Base-by-base conservation (phyloP, 805 yeast species). In the Vanderwaltozyma polyspora region DNA sequence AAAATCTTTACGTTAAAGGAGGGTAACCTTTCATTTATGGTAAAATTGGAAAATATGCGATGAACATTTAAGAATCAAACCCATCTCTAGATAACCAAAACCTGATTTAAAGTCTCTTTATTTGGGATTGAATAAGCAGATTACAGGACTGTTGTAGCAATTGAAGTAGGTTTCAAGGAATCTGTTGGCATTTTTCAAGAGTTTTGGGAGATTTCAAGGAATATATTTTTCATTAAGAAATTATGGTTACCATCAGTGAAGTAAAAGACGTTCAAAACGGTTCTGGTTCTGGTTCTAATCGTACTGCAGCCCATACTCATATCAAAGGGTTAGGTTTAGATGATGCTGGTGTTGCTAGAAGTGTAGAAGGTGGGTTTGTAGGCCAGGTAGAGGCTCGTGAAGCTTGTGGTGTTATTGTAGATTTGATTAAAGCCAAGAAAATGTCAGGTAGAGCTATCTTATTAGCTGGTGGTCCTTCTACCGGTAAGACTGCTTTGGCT, bases 401-500 rank as follows among this genome's bases (percentile, higher is more conserved):
- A 62, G 97, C 96, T 0, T 86, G 95, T 53, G 98, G 98, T 43
- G 79, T 91, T 35, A 73, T 91, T 42, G 94, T 89, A 26, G 96
- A 91, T 60, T 68, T 91, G 62, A 85, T 91, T 63, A 87, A 86
- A 61, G 78, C 83, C 22, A 85, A 84, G 50, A 84, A 79, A 59
- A 81, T 91, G 79, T 80, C 94, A 33, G 98, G 98, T 19, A 82
- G 89, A 52, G 97, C 95, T n/a, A 76, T 91, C 33, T 62, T 91
- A 40, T 68, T 91, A 35, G 97, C 98, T 1, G 98, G 98, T 34
- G 94, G 94, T 5, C 97, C 98, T 8, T 95, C 97, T 0, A 89
- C 97, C 5, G 98, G 98, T 55, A 91, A 91, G 58, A 91, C 98
- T 3, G 98, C 98, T 1, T 70, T 91, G 50, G 97, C 97, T 0